Evolutionary conservation across 768 basidiomycete genomes (phyloP).

Genomic region (Collybia sp.): DNA sequence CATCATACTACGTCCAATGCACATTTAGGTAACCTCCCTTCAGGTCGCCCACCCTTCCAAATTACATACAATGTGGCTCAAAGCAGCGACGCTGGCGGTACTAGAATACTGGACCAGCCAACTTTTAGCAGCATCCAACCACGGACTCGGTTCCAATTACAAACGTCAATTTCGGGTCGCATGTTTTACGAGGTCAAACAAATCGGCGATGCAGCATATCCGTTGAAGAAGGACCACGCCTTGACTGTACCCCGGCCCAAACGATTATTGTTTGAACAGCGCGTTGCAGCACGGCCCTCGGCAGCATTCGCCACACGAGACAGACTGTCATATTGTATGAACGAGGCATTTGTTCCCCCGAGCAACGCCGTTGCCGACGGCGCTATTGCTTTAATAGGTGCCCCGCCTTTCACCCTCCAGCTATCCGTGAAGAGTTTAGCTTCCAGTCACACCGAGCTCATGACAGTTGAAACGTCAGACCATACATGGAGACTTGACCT

Average conservation of each 20-base stretch:
- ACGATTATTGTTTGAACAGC: conserved; percentile 78
- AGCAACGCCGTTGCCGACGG: conserved; percentile 54
- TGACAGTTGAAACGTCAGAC: conserved; percentile 44
- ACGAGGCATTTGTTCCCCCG: conserved; percentile 56
- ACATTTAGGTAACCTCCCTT: not conserved
- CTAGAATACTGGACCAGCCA: conserved; percentile 68
- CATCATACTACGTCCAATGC: not conserved
- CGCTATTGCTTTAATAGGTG: conserved; percentile 68
- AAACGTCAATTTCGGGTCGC: conserved; percentile 70
- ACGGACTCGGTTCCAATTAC: conserved; percentile 75
- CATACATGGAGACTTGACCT: conserved; percentile 67
- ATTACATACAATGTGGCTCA: conserved; percentile 85
- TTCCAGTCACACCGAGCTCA: conserved; percentile 56
- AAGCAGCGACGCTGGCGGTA: conserved; percentile 62
- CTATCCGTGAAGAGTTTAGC: conserved; percentile 76
- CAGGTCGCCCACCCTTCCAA: conserved; percentile 91
- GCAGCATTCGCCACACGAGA: conserved; percentile 70
- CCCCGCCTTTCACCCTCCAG: conserved; percentile 79
- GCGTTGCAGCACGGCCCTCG: conserved; percentile 75
- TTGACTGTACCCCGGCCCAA: conserved; percentile 62
- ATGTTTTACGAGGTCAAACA: conserved; percentile 90
- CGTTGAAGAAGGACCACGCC: conserved; percentile 61
- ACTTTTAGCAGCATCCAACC: conserved; percentile 83
- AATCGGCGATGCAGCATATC: conserved; percentile 83
- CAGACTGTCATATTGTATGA: conserved; percentile 70